These are phyloP conservation scores for Phytophthora brassicae DNA, from an alignment of 352 stramenopile genomes.

Conservation along the genomic window DNA sequence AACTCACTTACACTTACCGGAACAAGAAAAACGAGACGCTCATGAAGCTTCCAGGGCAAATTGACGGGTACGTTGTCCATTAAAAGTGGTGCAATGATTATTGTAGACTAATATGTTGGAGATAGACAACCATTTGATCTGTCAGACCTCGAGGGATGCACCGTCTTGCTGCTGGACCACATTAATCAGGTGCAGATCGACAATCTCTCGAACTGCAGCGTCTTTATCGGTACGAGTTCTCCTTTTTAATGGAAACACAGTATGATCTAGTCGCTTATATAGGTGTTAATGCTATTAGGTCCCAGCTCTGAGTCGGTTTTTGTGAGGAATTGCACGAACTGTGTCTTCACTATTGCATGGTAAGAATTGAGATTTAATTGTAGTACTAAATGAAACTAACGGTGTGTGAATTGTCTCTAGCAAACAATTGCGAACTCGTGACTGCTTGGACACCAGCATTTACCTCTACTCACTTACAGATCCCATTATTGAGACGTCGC, in stretches of 20 bases:
- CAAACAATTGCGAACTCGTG: slow-evolving; percentile 90
- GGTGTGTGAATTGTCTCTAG: slow-evolving; percentile 23
- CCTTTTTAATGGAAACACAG: not conserved
- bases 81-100: too few species aligned
- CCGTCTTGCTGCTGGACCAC: slow-evolving; percentile 86
- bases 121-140: slow-evolving; percentile 87
- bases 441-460: slow-evolving; percentile 82
- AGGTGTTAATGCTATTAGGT: slow-evolving; percentile 23
- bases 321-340: slow-evolving; percentile 89
- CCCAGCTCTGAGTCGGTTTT: slow-evolving; percentile 89
- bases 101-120: not conserved
- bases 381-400: slow-evolving; percentile 1
- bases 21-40: slow-evolving; percentile 81
- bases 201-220: slow-evolving; percentile 80
- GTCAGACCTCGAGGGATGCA: slow-evolving; percentile 77
- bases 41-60: slow-evolving; percentile 77
- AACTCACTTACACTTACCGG: slow-evolving; percentile 92
- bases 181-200: slow-evolving; percentile 92
- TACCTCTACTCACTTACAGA: slow-evolving; percentile 91
- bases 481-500: slow-evolving; percentile 92
- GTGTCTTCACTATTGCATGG: slow-evolving; percentile 88
- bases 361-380: slow-evolving; percentile 28
- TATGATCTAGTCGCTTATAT: too few species aligned
- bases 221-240: slow-evolving; percentile 72
- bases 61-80: slow-evolving; percentile 23